Evolutionary conservation across 306 rosid genomes (phyloP).

Genomic region (Quercus parvula): DNA sequence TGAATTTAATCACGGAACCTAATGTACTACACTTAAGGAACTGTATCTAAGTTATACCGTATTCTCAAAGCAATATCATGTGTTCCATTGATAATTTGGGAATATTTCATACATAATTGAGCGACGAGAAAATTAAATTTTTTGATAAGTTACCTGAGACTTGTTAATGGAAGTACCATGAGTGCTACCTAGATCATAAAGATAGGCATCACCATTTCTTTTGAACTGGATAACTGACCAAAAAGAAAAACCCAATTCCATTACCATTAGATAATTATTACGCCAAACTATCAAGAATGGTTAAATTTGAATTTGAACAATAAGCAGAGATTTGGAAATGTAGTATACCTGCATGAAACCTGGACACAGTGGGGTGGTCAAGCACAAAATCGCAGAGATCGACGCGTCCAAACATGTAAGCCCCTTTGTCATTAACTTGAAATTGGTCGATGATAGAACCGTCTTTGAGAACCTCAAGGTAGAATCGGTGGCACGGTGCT

Average conservation of each 20-base stretch:
- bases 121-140: not conserved
- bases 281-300: not conserved
- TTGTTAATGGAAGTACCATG: constrained; percentile 90
- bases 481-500: constrained; percentile 68
- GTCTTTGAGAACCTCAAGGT: constrained; percentile 82
- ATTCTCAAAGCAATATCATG: not conserved
- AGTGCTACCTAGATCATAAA: constrained; percentile 94
- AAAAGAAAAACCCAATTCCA: constrained; percentile 7
- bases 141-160: constrained; percentile 50
- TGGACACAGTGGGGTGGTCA: constrained; percentile 84
- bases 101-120: not conserved
- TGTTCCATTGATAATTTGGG: not conserved
- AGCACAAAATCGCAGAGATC: constrained; percentile 87
- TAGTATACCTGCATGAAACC: constrained; percentile 80
- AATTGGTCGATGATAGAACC: constrained; percentile 68
- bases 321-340: not conserved
- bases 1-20: too few relatives aligned
- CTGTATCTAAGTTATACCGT: too few relatives aligned
- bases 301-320: not conserved
- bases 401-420: constrained; percentile 92
- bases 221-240: constrained; percentile 77
- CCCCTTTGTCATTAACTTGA: constrained; percentile 73
- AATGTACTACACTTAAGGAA: too few relatives aligned
- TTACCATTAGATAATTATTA: constrained; percentile 25
- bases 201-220: constrained; percentile 76